Evolutionary conservation across 2,329 filamentous ascomycete species (phyloP), one percentile per base, ranked within the genome.

Genomic region (Colletotrichum nymphaeae): DNA sequence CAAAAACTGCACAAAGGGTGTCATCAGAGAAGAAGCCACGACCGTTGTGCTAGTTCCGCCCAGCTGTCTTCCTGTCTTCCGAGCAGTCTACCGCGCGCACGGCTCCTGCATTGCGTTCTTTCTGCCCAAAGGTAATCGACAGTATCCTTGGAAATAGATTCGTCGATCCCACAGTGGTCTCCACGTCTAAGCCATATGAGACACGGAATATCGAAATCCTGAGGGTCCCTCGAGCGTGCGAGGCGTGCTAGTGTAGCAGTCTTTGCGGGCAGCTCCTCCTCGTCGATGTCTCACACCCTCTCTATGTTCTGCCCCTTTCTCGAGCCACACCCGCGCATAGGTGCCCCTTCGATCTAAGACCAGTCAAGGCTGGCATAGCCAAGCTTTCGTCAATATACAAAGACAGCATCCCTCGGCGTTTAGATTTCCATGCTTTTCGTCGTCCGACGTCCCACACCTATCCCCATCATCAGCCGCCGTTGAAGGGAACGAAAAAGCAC

Each of bases 81-180:
- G 37, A 52, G 26, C 35, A 32, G 22, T 53, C 32, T 63, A 28
- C 30, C 53, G 35, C 35, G 69, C 65, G 69, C 65, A 72, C 57
- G 58, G 69, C 58, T 72, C 57, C 37, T 42, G 37, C 32, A 30
- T 32, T 22, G 32, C 3, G 32, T 19, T 42, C 14, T 35, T 68
- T 30, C 19, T 68, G 52, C 35, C 69, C 62, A 63, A 68, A 72
- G n/a, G 37, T 58, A 58, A 63, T 58, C 37, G 64, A 24, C 37
- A 30, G 16, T 8, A 37, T 53, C 65, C 64, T 49, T 68, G 64
- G 35, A 66, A 58, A 53, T 58, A 53, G 64, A 63, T 58, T n/a
- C 35, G 55, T 72, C 49, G 63, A 72, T 72, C 69, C 64, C 52
- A 63, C n/a, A 30, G 55, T 26, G 24, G 62, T 55, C 59, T 69